Evolutionary conservation across 305 asterid genomes (phyloP), one percentile per base, ranked within the genome.

Genomic region (Fraxinus platypoda): DNA sequence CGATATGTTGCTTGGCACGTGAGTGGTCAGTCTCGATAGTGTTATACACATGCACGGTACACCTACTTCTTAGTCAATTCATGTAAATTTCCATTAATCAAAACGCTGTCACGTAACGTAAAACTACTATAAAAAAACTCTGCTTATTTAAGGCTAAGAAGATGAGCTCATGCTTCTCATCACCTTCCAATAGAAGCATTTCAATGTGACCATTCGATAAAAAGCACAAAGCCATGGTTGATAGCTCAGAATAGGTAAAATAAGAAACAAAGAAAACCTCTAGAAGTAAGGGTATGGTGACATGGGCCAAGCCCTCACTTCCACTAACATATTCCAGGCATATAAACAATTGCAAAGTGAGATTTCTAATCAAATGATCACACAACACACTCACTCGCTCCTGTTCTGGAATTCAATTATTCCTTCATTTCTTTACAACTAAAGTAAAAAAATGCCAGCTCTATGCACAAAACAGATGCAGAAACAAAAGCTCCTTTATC

Each of bases 281-380:
- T 89, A 87, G 62, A 52, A 0, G 62, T 5, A 6, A 83, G 59
- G 59, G 59, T 3, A 74, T 26, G 78, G 31, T 34, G 79, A 75
- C 59, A 83, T 85, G 90, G 93, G 89, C 87, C 97, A 88, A 68
- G 88, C 86, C 86, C 91, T 90, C 90, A 91, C 90, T 91, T 91
- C 95, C 98, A 94, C 97, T 92, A 85, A 85, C 94, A 88, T 90
- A 93, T 94, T 93, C 95, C 91, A 86, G 85, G 90, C 93, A 92
- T 76, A 92, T 89, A 89, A 93, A 93, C 92, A 92, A 94, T 88
- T 89, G 62, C 77, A 91, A 94, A 92, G 93, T 87, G 88, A 89
- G 80, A 88, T 88, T 90, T 88, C 89, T 89, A 87, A 89, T 92
- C 94, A 91, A 92, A 85, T 88, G 74, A 88, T 86, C 88, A 87